These are phyloP conservation scores for Tuber aestivum DNA, from an alignment of 495 filamentous ascomycete species.

Conservation along the genomic window DNA sequence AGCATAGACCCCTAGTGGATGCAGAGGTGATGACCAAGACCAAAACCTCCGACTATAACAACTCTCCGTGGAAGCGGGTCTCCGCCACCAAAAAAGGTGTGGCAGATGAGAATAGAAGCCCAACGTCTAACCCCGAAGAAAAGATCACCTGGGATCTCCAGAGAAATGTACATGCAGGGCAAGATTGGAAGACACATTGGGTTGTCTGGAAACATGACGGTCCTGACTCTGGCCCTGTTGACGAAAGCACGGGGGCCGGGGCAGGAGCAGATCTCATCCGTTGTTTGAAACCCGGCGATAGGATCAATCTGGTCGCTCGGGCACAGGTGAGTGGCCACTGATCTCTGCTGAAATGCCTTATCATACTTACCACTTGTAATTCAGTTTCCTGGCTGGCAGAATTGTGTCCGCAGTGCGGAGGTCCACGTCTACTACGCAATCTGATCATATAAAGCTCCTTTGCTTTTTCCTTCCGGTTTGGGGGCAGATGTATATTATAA, in stretches of 20 bases:
- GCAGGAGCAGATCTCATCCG: conserved; percentile 18
- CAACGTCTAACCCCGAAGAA: neutral
- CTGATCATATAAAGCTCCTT: neutral
- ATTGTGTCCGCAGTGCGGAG: conserved; percentile 18
- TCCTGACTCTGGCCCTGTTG: neutral
- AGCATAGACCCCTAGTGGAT: neutral
- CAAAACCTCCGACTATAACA: neutral
- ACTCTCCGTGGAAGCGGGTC: conserved; percentile 13
- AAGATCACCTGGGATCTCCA: conserved; percentile 16
- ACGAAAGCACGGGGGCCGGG: neutral
- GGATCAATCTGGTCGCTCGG: conserved; percentile 17
- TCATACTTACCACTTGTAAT: neutral
- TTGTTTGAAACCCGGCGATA: conserved; percentile 20
- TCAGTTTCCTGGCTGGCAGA: conserved; percentile 27
- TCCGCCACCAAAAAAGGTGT: neutral
- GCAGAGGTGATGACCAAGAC: neutral
- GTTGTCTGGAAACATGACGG: conserved; percentile 17
- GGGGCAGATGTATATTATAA: neutral
- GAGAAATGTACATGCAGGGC: conserved; percentile 16
- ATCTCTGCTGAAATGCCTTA: too few species aligned
- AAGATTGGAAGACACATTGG: conserved; percentile 4
- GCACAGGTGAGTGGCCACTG: conserved; percentile 14
- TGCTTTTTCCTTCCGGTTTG: neutral
- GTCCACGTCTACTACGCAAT: conserved; percentile 22
- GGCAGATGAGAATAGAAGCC: neutral